These are phyloP conservation scores for Solanum hybrid DNA, from an alignment of 305 asterid species.

Conservation along the genomic window DNA sequence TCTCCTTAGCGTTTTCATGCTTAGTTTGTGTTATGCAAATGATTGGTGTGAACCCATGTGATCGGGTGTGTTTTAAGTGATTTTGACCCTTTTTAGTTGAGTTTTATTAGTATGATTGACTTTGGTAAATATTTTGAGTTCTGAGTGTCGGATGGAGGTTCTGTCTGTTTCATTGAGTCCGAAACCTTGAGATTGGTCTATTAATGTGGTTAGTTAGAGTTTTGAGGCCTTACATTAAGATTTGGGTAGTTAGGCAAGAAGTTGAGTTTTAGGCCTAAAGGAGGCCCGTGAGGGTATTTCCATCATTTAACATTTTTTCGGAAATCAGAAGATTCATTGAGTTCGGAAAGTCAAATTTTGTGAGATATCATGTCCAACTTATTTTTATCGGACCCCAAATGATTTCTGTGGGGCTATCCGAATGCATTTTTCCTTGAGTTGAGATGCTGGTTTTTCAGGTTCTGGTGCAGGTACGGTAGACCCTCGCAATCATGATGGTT, in stretches of 20 bases:
- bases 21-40: background rate
- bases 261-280: background rate
- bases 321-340: background rate
- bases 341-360: background rate
- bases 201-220: background rate
- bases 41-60: background rate
- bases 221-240: background rate
- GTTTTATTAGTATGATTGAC: background rate
- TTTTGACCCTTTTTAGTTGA: background rate
- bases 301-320: background rate
- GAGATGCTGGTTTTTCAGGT: background rate
- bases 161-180: background rate
- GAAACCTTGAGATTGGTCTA: background rate
- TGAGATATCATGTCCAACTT: background rate
- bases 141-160: background rate
- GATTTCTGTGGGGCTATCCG: background rate
- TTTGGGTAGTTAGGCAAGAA: background rate
- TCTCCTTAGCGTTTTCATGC: background rate
- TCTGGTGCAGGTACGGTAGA: background rate
- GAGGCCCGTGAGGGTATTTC: background rate
- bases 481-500: background rate
- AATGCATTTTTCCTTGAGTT: background rate
- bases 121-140: background rate
- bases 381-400: background rate
- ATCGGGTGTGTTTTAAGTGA: background rate